These are phyloP conservation scores for Sugiyamaella lignohabitans DNA, from an alignment of 805 yeast species.

Conservation along the genomic window DNA sequence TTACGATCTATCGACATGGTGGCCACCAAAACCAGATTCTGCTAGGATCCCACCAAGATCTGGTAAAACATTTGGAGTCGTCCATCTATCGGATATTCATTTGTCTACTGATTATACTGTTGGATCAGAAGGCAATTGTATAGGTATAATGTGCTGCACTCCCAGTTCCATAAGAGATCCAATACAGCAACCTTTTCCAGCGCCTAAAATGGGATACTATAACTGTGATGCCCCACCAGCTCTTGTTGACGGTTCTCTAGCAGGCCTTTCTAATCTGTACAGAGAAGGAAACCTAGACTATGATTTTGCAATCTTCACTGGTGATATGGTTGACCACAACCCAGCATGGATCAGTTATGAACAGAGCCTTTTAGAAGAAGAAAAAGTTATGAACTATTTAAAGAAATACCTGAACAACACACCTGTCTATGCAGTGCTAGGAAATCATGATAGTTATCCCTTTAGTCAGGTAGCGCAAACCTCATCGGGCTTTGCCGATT, in stretches of 20 bases:
- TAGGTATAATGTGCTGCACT: constrained; percentile 54
- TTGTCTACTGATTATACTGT: constrained; percentile 44
- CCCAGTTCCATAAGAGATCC: constrained; percentile 31
- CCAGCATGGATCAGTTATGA: constrained; percentile 39
- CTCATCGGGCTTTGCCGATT: constrained; percentile 38
- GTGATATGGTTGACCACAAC: constrained; percentile 67
- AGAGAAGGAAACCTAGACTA: not conserved
- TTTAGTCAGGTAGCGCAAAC: constrained; percentile 60
- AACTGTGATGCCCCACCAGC: constrained; percentile 63
- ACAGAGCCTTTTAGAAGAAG: constrained; percentile 40
- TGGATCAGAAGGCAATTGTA: constrained; percentile 39
- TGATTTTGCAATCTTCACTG: constrained; percentile 66
- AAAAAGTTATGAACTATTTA: constrained; percentile 48
- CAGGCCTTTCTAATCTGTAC: constrained; percentile 23
- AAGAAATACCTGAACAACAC: constrained; percentile 43
- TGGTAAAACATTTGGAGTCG: constrained; percentile 46
- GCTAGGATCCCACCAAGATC: constrained; percentile 12
- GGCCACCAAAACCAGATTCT: constrained; percentile 40
- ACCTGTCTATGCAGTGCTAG: constrained; percentile 58
- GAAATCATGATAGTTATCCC: constrained; percentile 70
- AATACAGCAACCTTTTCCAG: constrained; percentile 36
- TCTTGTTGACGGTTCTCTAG: constrained; percentile 51
- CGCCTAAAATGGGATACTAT: constrained; percentile 57
- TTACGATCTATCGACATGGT: constrained; percentile 39
- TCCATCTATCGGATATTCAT: constrained; percentile 64